Percentiles rank a stretch among this genome's conserved stretches.
Conservation (phyloP, 1,284 basidiomycete genomes). For the Lignosus rhinocerotis region DNA sequence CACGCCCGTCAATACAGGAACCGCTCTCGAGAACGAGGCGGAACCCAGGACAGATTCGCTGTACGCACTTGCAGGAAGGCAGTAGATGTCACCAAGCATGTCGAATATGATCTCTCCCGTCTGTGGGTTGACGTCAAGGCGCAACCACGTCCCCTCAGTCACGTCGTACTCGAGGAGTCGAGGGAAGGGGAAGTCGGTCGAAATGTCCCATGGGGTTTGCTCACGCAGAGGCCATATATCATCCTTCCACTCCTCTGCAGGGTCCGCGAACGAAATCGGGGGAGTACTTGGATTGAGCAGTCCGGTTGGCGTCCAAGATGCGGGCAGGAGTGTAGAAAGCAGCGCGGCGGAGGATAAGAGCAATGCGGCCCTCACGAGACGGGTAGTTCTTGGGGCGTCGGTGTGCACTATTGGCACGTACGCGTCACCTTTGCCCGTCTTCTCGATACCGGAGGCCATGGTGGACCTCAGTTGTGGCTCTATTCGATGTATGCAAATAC, state of each 20-base stretch:
- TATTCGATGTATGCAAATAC: not conserved
- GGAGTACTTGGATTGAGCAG: not conserved
- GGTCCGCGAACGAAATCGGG: constrained; percentile 4
- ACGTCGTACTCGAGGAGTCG: constrained; percentile 67
- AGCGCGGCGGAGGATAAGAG: constrained; percentile 19
- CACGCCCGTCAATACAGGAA: constrained; percentile 56
- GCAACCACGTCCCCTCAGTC: constrained; percentile 70
- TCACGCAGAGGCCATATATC: constrained; percentile 64
- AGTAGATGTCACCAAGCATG: constrained; percentile 74
- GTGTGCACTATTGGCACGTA: not conserved
- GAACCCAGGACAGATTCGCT: constrained; percentile 24
- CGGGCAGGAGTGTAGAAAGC: constrained; percentile 20
- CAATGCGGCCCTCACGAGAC: constrained; percentile 15
- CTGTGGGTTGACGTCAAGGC: constrained; percentile 66
- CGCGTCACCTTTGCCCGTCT: not conserved
- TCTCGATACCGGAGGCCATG: constrained; percentile 2
- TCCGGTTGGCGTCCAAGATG: constrained; percentile 12
- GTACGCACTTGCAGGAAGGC: constrained; percentile 51
- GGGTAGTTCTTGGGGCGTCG: constrained; percentile 6
- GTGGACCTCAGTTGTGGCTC: not conserved
- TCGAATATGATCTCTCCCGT: constrained; percentile 74
- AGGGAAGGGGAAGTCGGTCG: constrained; percentile 71
- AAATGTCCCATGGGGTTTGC: constrained; percentile 73
- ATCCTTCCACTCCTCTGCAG: constrained; percentile 52
- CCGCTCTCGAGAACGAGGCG: constrained; percentile 37